A percentile compares a stretch with the other conserved stretches of the same genome.
Evolutionary conservation across 1,139 yeast genomes (phyloP).

Genomic region (Groenewaldozyma auringiensis): DNA sequence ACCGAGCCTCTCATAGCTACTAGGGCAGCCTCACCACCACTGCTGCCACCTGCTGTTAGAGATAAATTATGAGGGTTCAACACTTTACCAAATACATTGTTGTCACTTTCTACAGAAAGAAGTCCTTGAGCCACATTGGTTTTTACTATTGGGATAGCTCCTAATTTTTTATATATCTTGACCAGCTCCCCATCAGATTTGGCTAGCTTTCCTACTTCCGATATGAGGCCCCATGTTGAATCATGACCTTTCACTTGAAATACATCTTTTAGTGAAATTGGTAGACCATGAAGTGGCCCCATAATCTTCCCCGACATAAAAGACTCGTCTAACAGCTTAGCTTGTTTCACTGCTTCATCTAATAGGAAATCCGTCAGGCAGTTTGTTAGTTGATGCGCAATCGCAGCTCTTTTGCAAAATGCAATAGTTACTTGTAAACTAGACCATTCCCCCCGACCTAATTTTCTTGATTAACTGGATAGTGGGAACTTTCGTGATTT

Average conservation of each 20-base stretch:
- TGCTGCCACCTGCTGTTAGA: slow-evolving; percentile 62
- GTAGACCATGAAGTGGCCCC: slow-evolving; percentile 47
- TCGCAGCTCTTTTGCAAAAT: slow-evolving; percentile 44
- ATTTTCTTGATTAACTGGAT: background rate
- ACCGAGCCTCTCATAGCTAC: slow-evolving; percentile 41
- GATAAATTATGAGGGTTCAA: slow-evolving; percentile 47
- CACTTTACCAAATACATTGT: slow-evolving; percentile 46
- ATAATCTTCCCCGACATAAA: slow-evolving; percentile 34
- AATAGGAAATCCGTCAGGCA: slow-evolving; percentile 30
- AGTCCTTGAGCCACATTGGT: slow-evolving; percentile 54
- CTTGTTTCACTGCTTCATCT: slow-evolving; percentile 31
- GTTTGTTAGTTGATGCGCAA: slow-evolving; percentile 48
- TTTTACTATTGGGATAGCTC: slow-evolving; percentile 49
- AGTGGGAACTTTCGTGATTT: slow-evolving; percentile 3
- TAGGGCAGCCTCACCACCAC: slow-evolving; percentile 72
- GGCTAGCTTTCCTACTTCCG: slow-evolving; percentile 1
- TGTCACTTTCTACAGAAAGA: slow-evolving; percentile 43
- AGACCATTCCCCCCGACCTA: slow-evolving; percentile 1
- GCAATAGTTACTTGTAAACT: slow-evolving; percentile 7
- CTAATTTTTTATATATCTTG: slow-evolving; percentile 33
- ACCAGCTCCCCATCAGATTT: slow-evolving; percentile 3
- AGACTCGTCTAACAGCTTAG: slow-evolving; percentile 35
- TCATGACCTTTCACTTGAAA: background rate
- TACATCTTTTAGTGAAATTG: slow-evolving; percentile 45
- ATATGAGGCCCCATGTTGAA: background rate